Base-by-base conservation (phyloP, 768 basidiomycete species). In the Pholiota microspora region DNA sequence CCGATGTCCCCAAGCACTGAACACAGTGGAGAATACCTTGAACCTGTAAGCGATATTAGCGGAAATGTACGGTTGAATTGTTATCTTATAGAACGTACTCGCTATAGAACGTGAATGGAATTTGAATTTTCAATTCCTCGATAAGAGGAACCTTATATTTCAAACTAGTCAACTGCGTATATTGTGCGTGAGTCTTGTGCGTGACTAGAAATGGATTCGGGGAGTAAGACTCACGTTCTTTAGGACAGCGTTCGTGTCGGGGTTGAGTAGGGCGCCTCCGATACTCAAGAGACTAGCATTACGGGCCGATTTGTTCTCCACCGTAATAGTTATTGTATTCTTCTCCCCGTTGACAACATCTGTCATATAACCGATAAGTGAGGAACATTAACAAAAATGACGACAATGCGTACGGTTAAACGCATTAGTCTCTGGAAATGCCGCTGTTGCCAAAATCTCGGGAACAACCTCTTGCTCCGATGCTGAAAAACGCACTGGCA, bases 311-410 rank as follows among this genome's bases (percentile, higher is more conserved):
- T 82, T 88, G 71, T 91, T 94, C 69, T 91, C 89, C 10, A 93
- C 76, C 24, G 76, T 69, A 46, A 94, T 69, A 23, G 71, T 70
- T 29, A 94, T 72, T 28, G 78, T 72, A 66, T 92, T 94, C 64
- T 79, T 83, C 75, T 91, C 88, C 55, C 91, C 91, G 61, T 94
- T 94, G 28, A 92, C 84, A 46, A 93, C 74, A 55, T 92, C 91
- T 93, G 63, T n/a, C 40, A 52, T 50, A 38, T 51, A 35, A 46
- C 60, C 59, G 63, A 54, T 54, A 31, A 56, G 49, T 49, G 16
- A 16, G 28, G 35, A 32, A 40, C 24, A 45, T 34, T 25, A 13
- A 40, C 36, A 25, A 47, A 24, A 24, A 58, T 38, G 10, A 53
- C 31, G 25, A 49, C 47, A 80, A 12, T 29, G 50, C 89, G 59